phyloP scores from a whole-genome alignment of 768 basidiomycete genomes.

The Hypsizygus marmoreus region DNA sequence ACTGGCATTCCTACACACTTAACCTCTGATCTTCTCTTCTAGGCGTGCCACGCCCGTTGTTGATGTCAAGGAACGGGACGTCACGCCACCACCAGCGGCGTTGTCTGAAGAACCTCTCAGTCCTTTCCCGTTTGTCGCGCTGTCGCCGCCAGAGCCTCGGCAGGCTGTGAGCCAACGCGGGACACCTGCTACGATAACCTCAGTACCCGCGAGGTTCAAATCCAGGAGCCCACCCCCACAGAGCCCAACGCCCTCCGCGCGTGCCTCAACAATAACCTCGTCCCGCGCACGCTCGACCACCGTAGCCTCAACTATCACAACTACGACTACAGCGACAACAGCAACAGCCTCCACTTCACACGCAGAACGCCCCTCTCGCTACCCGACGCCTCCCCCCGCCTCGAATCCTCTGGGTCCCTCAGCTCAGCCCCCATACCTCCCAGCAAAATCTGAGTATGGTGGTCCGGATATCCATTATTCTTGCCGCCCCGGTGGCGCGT shows the following conservation, averaged over 20 bases:
- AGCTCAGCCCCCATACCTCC: conserved; percentile 51
- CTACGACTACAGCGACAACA: conserved; percentile 10
- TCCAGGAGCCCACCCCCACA: conserved; percentile 2
- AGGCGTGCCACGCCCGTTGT: no score
- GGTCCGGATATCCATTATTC: conserved; percentile 55
- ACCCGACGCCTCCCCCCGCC: conserved; percentile 42
- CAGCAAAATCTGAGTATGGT: conserved; percentile 46
- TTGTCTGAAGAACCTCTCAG: neutral
- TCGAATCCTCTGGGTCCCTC: conserved; percentile 53
- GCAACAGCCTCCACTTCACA: conserved; percentile 8
- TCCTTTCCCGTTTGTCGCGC: conserved; percentile 14
- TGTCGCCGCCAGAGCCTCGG: conserved; percentile 8
- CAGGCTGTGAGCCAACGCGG: neutral
- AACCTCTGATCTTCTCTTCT: no score
- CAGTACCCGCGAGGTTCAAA: conserved; percentile 1
- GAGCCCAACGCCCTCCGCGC: conserved; percentile 1
- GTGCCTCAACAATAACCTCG: conserved; percentile 2
- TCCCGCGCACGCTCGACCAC: conserved; percentile 17
- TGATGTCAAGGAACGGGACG: neutral
- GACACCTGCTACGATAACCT: neutral
- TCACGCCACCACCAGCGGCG: neutral
- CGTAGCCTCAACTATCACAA: conserved; percentile 8
- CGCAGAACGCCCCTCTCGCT: conserved; percentile 19
- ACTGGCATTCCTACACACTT: neutral
- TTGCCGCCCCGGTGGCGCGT: conserved; percentile 66